phyloP scores from a whole-genome alignment of 805 yeast species.

The Ogataea methanolica region DNA sequence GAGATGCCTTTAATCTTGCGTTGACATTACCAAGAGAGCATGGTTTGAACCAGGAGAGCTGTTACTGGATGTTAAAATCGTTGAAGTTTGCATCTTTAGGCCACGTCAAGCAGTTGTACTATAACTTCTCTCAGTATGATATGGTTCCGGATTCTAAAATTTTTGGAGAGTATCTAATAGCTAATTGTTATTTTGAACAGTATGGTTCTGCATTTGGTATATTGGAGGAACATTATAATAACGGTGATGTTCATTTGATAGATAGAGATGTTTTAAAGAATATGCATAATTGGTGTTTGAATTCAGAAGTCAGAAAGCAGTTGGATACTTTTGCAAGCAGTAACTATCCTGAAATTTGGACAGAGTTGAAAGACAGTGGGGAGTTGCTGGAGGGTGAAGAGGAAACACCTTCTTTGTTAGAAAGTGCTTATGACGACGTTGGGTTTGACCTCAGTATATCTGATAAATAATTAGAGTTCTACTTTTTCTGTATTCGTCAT shows the following conservation, averaged over 20 bases:
- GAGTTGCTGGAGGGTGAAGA: constrained; percentile 26
- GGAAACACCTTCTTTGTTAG: constrained; percentile 30
- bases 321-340: constrained; percentile 37
- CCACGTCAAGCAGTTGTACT: constrained; percentile 60
- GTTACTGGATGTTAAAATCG: constrained; percentile 62
- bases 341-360: constrained; percentile 35
- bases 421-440: constrained; percentile 18
- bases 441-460: not conserved
- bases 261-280: constrained; percentile 41
- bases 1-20: constrained; percentile 58
- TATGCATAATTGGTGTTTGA: constrained; percentile 43
- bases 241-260: constrained; percentile 37
- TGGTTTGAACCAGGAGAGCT: constrained; percentile 59
- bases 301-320: constrained; percentile 30
- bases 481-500: not conserved
- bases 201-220: constrained; percentile 51
- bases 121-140: constrained; percentile 47
- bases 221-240: constrained; percentile 42
- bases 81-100: constrained; percentile 48
- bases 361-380: constrained; percentile 26
- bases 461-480: not conserved
- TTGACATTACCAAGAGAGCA: constrained; percentile 44
- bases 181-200: constrained; percentile 64
- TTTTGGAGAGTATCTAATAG: constrained; percentile 57
- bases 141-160: constrained; percentile 49